These are phyloP conservation scores for Leccinum angustisporum DNA, from an alignment of 1,284 basidiomycete species.

Conservation along the genomic window DNA sequence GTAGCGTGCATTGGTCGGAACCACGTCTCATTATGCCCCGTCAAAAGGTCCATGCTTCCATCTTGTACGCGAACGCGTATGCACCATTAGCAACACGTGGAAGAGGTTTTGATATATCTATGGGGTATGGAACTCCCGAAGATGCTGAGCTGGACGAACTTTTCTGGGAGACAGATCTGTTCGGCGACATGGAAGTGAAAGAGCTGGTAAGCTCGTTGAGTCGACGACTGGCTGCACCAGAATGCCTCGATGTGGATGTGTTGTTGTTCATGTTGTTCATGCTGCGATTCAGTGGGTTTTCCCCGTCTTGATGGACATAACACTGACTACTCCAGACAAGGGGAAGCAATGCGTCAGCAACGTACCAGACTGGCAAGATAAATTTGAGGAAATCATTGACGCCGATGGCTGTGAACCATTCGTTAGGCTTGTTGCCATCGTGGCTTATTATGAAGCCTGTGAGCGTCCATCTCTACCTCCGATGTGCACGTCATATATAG, in stretches of 20 bases:
- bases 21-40: neutral
- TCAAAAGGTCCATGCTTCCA: neutral
- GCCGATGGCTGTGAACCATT: slow-evolving; percentile 7
- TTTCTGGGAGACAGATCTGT: neutral
- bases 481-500: neutral
- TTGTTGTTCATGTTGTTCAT: slow-evolving; percentile 1
- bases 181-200: neutral
- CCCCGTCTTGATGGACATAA: neutral
- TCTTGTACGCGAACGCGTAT: neutral
- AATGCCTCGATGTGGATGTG: neutral
- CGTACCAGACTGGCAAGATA: slow-evolving; percentile 10
- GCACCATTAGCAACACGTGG: neutral
- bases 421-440: slow-evolving; percentile 21
- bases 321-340: slow-evolving; percentile 15
- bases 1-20: neutral
- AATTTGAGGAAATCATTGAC: slow-evolving; percentile 14
- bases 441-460: slow-evolving; percentile 30
- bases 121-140: neutral
- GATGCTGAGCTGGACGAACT: neutral
- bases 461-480: neutral
- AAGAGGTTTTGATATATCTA: neutral
- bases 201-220: neutral
- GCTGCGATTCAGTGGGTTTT: slow-evolving; percentile 21
- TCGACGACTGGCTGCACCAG: neutral
- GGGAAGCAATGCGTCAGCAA: slow-evolving; percentile 23